A percentile compares a stretch with the other conserved stretches of the same genome.
Evolutionary conservation across 352 stramenopile species (phyloP).

Genomic region (Aphanomyces stellatus): DNA sequence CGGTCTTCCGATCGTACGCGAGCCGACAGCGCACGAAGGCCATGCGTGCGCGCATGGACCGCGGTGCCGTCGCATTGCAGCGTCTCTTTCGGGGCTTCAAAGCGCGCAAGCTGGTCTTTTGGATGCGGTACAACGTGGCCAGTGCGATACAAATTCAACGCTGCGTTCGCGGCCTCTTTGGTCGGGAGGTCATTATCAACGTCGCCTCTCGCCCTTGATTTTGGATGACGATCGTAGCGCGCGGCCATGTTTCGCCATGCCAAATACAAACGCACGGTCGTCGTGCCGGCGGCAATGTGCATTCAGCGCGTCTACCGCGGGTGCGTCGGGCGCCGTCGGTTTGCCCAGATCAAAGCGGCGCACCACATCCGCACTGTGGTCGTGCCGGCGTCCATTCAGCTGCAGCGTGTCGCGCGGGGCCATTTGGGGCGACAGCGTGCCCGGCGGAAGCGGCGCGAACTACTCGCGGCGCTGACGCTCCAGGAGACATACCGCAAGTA

Average conservation of each 20-base stretch:
- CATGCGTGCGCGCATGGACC: conserved; percentile 25
- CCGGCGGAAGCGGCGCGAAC: conserved; percentile 24
- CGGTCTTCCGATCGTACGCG: conserved; percentile 46
- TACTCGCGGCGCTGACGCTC: conserved; percentile 31
- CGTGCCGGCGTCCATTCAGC: conserved; percentile 39
- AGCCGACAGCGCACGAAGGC: conserved; percentile 34
- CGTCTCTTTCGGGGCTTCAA: conserved; percentile 47
- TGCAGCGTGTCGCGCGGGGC: conserved; percentile 42
- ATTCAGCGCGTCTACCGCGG: conserved; percentile 61
- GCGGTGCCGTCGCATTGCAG: conserved; percentile 32
- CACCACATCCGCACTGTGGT: conserved; percentile 22
- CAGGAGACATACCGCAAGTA: conserved; percentile 45
- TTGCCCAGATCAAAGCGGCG: conserved; percentile 24
- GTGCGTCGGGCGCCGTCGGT: conserved; percentile 28
- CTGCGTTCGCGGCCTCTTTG: conserved; percentile 49
- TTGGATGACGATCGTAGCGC: conserved; percentile 23
- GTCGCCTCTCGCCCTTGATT: not conserved
- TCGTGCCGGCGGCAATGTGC: conserved; percentile 31
- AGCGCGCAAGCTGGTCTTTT: conserved; percentile 32
- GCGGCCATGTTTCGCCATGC: conserved; percentile 35
- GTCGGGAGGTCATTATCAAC: conserved; percentile 21
- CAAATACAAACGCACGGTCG: conserved; percentile 31
- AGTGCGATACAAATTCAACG: conserved; percentile 43
- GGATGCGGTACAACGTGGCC: conserved; percentile 34
- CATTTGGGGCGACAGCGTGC: conserved; percentile 43